A percentile compares a stretch with the other conserved stretches of the same genome.
These are phyloP conservation scores for Galeopsis tetrahit DNA, from an alignment of 257 asterid species.

Conservation along the genomic window DNA sequence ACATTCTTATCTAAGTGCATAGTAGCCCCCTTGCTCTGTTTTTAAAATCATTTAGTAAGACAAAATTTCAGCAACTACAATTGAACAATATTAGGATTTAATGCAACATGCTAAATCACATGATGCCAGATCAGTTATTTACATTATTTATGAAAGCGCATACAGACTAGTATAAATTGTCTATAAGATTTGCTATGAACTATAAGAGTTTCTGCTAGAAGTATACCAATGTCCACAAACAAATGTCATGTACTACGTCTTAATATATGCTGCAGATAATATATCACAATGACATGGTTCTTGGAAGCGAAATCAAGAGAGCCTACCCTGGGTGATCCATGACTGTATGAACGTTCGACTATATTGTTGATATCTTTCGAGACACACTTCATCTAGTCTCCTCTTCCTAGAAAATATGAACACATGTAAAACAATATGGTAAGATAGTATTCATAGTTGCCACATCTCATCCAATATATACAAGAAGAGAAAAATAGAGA, in stretches of 20 bases:
- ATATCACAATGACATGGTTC: not conserved
- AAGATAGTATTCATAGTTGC: constrained; percentile 1
- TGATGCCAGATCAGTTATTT: not conserved
- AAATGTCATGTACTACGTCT: constrained; percentile 1
- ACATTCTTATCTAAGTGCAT: no score
- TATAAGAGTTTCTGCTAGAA: not conserved
- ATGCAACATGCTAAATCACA: not conserved
- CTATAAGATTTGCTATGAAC: not conserved
- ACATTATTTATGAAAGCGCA: not conserved
- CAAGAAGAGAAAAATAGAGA: constrained; percentile 13
- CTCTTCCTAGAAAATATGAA: constrained; percentile 60
- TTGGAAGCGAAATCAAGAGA: constrained; percentile 12
- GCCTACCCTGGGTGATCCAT: constrained; percentile 88
- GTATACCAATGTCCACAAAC: not conserved
- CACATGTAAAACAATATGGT: constrained; percentile 6
- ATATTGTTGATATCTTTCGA: constrained; percentile 87
- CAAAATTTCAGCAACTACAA: not conserved
- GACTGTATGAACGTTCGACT: constrained; percentile 90
- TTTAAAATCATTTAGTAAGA: no score
- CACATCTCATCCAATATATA: not conserved
- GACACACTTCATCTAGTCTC: constrained; percentile 91
- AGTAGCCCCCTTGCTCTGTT: no score
- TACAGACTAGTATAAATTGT: not conserved
- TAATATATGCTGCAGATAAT: constrained; percentile 2
- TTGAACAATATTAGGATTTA: not conserved